phyloP scores from a whole-genome alignment of 73 alveolate genomes.

The Paramecium sexaurelia region DNA sequence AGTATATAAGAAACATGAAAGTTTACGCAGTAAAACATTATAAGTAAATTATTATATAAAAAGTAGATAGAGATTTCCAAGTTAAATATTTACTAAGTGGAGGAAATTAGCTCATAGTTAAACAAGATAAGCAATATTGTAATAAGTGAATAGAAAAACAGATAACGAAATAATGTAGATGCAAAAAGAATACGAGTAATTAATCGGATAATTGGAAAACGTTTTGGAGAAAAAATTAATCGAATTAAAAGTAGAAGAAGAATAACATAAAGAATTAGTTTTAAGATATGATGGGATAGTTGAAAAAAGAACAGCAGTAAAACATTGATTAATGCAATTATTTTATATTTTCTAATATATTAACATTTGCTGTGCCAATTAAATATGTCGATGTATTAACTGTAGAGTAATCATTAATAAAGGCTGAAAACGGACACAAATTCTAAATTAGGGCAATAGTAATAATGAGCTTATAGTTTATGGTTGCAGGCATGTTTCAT shows the following conservation, averaged over 20 bases:
- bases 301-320: slow-evolving; percentile 38
- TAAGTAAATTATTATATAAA: not conserved
- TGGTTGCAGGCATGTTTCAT: slow-evolving; percentile 46
- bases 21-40: not conserved
- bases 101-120: not conserved
- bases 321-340: slow-evolving; percentile 22
- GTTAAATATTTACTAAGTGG: not conserved
- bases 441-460: slow-evolving; percentile 33
- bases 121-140: not conserved
- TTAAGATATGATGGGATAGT: slow-evolving; percentile 54
- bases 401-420: slow-evolving; percentile 30
- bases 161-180: slow-evolving; percentile 23
- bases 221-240: slow-evolving; percentile 35
- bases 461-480: slow-evolving; percentile 8
- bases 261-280: slow-evolving; percentile 46
- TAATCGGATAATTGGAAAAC: not conserved
- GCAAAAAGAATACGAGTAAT: slow-evolving; percentile 42
- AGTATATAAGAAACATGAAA: slow-evolving; percentile 22
- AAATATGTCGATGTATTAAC: slow-evolving; percentile 38
- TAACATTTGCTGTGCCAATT: slow-evolving; percentile 22
- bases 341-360: not conserved
- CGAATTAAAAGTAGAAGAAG: slow-evolving; percentile 54
- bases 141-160: slow-evolving; percentile 25
- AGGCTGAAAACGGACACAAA: slow-evolving; percentile 52
- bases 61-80: slow-evolving; percentile 20